Conservation (phyloP, 352 stramenopile species). For the Halophytophthora batemanensis region DNA sequence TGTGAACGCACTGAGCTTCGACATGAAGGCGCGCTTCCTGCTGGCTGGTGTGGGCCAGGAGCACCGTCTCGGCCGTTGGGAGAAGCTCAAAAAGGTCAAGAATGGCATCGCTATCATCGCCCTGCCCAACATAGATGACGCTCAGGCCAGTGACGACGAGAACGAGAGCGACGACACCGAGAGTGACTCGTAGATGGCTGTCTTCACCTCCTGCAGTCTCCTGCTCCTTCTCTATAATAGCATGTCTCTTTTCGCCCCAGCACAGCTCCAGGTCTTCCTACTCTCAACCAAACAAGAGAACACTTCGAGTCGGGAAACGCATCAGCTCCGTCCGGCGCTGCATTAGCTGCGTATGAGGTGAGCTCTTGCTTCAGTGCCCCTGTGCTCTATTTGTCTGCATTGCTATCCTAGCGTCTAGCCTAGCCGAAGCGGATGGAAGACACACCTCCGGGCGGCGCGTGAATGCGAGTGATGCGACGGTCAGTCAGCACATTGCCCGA, state of each 20-base stretch:
- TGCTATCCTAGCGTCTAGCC: constrained; percentile 6
- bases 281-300: too few species aligned
- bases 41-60: constrained; percentile 90
- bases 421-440: constrained; percentile 81
- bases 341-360: not conserved
- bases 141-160: constrained; percentile 15
- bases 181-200: constrained; percentile 4
- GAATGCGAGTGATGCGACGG: constrained; percentile 85
- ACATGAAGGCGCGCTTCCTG: constrained; percentile 83
- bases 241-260: constrained; percentile 11
- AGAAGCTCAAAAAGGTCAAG: constrained; percentile 80
- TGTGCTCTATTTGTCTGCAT: not conserved
- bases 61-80: constrained; percentile 91
- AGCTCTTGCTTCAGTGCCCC: not conserved
- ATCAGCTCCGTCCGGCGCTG: too few species aligned
- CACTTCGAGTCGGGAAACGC: too few species aligned
- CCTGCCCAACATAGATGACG: constrained; percentile 54
- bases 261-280: too few species aligned
- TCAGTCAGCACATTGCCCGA: constrained; percentile 89
- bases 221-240: constrained; percentile 15
- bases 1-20: constrained; percentile 74
- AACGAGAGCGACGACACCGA: constrained; percentile 26
- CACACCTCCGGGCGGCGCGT: constrained; percentile 81
- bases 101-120: constrained; percentile 91
- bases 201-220: constrained; percentile 2